A percentile compares a stretch with the other conserved stretches of the same genome.
Evolutionary conservation across 78 protist species (phyloP).

Genomic region (Dictyostelium discoideum): DNA sequence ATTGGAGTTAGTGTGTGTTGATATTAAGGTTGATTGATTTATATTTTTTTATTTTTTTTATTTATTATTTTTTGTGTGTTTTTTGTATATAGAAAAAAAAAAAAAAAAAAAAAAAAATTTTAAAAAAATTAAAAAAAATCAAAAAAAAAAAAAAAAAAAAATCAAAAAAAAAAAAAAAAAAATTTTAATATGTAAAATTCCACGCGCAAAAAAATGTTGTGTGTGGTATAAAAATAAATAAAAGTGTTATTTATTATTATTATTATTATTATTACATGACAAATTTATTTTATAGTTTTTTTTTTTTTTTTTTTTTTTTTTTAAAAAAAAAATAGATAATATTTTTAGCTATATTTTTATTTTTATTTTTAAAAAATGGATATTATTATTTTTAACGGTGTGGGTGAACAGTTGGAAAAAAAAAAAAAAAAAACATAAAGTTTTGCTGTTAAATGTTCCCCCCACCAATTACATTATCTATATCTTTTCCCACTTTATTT

Average conservation of each 20-base stretch:
- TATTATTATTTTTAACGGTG: neutral
- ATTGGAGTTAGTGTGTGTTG: neutral
- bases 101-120: neutral
- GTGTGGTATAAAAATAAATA: neutral
- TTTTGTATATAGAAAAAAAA: neutral
- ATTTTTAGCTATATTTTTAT: too few species aligned
- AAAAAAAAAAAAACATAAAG: too few species aligned
- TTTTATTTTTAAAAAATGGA: too few species aligned
- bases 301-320: too few species aligned
- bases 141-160: neutral
- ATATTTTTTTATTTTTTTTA: neutral
- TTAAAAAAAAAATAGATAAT: too few species aligned
- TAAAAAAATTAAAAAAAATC: neutral
- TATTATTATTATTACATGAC: too few species aligned
- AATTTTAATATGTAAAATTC: neutral
- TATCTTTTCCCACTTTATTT: neutral
- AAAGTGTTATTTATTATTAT: too few species aligned
- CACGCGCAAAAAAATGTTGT: neutral
- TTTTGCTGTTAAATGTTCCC: neutral
- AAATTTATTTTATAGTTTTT: neutral
- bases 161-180: neutral
- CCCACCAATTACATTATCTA: neutral
- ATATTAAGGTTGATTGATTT: neutral
- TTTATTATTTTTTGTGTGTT: neutral
- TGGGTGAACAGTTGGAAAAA: neutral